Conservation (phyloP, 2,329 filamentous ascomycete genomes). For the Biscogniauxia sp. region DNA sequence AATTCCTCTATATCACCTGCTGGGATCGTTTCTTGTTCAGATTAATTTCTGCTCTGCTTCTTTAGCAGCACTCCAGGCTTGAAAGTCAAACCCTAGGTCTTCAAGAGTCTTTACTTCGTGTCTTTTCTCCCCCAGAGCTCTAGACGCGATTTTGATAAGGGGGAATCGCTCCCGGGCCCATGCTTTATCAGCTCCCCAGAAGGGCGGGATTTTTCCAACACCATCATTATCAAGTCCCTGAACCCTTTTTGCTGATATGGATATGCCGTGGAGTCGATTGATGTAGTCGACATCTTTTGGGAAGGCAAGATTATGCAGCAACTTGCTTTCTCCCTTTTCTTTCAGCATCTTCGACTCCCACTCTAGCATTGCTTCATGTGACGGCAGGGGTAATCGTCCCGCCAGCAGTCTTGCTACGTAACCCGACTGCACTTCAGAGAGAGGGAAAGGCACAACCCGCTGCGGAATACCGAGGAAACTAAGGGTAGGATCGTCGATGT, state of each 20-base stretch:
- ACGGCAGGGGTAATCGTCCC: conserved; percentile 56
- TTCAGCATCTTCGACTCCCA: conserved; percentile 59
- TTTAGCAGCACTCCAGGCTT: conserved; percentile 25
- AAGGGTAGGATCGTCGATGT: conserved; percentile 61
- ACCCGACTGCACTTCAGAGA: conserved; percentile 67
- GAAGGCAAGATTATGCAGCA: conserved; percentile 41
- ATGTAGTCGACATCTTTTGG: conserved; percentile 60
- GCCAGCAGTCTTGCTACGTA: conserved; percentile 67
- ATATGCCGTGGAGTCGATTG: conserved; percentile 54
- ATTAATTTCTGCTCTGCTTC: conserved; percentile 3
- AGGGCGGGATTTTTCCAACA: conserved; percentile 36
- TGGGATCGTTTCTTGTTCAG: not conserved
- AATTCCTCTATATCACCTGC: not conserved
- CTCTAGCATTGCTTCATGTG: conserved; percentile 51
- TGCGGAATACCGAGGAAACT: conserved; percentile 65
- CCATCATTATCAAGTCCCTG: conserved; percentile 36
- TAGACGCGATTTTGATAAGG: conserved; percentile 39
- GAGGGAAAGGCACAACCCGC: conserved; percentile 66
- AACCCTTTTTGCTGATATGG: conserved; percentile 34
- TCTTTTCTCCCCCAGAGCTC: conserved; percentile 35
- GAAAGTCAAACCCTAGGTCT: conserved; percentile 39
- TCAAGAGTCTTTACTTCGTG: conserved; percentile 35
- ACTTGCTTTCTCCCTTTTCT: conserved; percentile 9
- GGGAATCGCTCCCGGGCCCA: conserved; percentile 41
- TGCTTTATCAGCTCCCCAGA: conserved; percentile 39